Percentiles rank a stretch among this genome's conserved stretches.
Conservation (phyloP, 2,329 filamentous ascomycete genomes). For the Apiospora aurea region DNA sequence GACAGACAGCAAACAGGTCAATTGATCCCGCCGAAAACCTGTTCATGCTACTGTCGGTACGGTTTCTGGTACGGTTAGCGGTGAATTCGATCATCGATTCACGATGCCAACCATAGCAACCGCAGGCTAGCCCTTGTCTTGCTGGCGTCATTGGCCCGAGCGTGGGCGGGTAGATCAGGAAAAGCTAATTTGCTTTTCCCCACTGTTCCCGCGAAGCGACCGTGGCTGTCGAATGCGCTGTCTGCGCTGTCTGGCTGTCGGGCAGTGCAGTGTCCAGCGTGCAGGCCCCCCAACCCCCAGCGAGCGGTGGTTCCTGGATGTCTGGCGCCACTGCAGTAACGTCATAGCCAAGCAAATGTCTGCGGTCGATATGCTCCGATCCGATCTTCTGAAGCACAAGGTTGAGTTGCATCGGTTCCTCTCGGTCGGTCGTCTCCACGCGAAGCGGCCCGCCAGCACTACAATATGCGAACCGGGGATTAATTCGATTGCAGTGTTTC, state of each 20-base stretch:
- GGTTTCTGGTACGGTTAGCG: background rate
- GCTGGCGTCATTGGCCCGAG: constrained; percentile 26
- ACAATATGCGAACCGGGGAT: background rate
- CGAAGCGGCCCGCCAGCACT: background rate
- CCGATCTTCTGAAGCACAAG: background rate
- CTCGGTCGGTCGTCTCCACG: background rate
- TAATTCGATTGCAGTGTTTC: background rate
- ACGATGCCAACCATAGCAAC: background rate
- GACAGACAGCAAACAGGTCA: background rate
- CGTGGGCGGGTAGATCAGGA: constrained; percentile 7
- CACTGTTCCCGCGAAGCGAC: background rate
- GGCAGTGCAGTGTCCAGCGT: background rate
- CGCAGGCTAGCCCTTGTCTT: too few species aligned
- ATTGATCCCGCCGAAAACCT: background rate
- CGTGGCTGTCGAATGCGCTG: background rate
- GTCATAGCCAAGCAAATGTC: constrained; percentile 12
- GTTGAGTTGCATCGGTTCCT: background rate
- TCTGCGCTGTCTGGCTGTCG: background rate
- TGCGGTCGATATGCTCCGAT: constrained; percentile 12
- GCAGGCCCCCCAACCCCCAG: background rate
- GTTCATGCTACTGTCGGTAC: background rate
- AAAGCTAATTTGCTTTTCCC: background rate
- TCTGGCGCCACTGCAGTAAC: background rate
- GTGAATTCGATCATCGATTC: constrained; percentile 12
- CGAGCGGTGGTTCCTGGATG: background rate